A percentile compares a stretch with the other conserved stretches of the same genome.
Evolutionary conservation across 2,329 filamentous ascomycete genomes (phyloP).

Genomic region (Aspergillus brunneoviolaceus): DNA sequence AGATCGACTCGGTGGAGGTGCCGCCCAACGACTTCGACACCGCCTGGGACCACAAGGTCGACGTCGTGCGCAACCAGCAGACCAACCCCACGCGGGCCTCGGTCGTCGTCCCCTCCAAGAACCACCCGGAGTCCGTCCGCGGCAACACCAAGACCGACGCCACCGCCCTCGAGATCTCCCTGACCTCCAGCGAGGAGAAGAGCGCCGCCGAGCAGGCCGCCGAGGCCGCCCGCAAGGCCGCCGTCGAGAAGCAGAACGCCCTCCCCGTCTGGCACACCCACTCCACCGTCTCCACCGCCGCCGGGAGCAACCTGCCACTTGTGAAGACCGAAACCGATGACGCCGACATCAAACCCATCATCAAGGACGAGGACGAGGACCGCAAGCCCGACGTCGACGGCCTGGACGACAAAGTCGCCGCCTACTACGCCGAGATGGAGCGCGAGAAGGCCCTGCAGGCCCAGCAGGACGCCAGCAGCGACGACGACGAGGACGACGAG

Average conservation of each 20-base stretch:
- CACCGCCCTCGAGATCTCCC: constrained; percentile 48
- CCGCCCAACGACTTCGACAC: constrained; percentile 51
- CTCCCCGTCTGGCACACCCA: constrained; percentile 55
- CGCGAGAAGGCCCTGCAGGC: constrained; percentile 44
- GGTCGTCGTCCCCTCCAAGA: constrained; percentile 41
- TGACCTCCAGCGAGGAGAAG: constrained; percentile 51
- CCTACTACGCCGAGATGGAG: constrained; percentile 49
- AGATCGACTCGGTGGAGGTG: constrained; percentile 49
- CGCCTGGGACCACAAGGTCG: constrained; percentile 50
- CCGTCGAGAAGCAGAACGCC: constrained; percentile 52
- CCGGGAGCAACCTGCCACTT: constrained; percentile 22
- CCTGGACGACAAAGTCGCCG: constrained; percentile 48
- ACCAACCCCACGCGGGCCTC: constrained; percentile 43
- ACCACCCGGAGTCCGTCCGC: constrained; percentile 39
- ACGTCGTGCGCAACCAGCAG: constrained; percentile 45
- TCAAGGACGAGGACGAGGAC: constrained; percentile 45
- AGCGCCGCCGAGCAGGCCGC: constrained; percentile 50
- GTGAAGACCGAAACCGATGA: constrained; percentile 32
- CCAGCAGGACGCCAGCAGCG: constrained; percentile 42
- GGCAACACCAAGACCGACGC: constrained; percentile 46
- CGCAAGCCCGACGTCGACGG: constrained; percentile 43
- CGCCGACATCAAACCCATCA: constrained; percentile 37
- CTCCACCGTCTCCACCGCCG: constrained; percentile 45
- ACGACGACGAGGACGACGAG: constrained; percentile 33
- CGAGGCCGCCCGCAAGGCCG: constrained; percentile 49